Base-by-base conservation (phyloP, 1,284 basidiomycete genomes). In the Puccinia horiana region DNA sequence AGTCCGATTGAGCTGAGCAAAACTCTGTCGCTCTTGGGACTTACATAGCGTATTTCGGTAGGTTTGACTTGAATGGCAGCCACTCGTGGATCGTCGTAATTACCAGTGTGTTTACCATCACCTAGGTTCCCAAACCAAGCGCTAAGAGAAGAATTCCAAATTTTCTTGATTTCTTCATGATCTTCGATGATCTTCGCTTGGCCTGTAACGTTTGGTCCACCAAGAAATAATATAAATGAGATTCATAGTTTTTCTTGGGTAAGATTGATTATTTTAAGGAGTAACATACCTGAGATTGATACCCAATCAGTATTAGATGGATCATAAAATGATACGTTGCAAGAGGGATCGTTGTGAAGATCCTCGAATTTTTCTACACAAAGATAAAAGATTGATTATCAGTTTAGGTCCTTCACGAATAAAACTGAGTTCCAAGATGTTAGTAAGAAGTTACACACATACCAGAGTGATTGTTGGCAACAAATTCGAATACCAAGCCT, bases 41-140 rank as follows among this genome's bases (percentile, higher is more conserved):
- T 54, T n/a, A 78, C 52, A 56, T 44, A 78, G 81, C 86, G 81
- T 61, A 89, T 88, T 85, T 94, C 93, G 35, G 92, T 90, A 0
- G 95, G 94, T 75, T 92, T 87, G 65, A 97, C 91, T 86, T 95
- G 91, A 84, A 97, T 92, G 56, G 94, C 86, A 0, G 91, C 90
- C 3, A 97, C 90, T 40, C 95, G 91, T 0, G 94, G 93, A 84
- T 97, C 95, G 82, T 90, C 89, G 79, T 90, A 90, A 85, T 93
- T 91, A 47, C 95, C 95, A 83, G 91, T 93, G 87, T 95, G 93
- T 23, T 92, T 88, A n/a, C 93, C 93, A 84, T 96, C 95, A 70
- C 92, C 91, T 83, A 95, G 89, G 86, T 96, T 92, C 29, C 93
- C 93, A 85, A 96, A 96, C 90, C 94, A 96, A 0, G 92, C 93